Conservation (phyloP, 768 basidiomycete species). For the Rhizopogon sp. region DNA sequence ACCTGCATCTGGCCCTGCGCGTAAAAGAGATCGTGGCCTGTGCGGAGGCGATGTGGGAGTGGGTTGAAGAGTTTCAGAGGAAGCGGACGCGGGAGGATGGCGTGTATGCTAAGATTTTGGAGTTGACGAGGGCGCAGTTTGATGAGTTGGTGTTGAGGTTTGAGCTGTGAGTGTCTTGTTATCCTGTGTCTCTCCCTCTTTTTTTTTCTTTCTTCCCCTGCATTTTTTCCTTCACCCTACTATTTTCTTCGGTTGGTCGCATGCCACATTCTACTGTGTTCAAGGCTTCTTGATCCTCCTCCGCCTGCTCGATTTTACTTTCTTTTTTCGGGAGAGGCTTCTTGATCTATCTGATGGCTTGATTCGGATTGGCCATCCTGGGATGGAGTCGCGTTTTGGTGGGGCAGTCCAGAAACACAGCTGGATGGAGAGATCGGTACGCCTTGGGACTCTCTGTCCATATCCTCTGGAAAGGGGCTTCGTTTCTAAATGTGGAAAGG, state of each 20-base stretch:
- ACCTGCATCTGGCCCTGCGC: slow-evolving; percentile 58
- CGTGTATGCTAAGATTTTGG: slow-evolving; percentile 30
- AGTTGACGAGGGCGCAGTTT: slow-evolving; percentile 57
- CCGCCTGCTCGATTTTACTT: too few species aligned
- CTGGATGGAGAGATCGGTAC: neutral
- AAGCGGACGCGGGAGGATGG: slow-evolving; percentile 8
- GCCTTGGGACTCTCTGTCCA: neutral
- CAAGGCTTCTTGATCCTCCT: neutral
- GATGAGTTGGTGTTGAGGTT: slow-evolving; percentile 53
- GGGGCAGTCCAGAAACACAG: neutral
- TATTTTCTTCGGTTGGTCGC: neutral
- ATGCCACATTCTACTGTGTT: neutral
- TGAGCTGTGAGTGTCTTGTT: slow-evolving; percentile 45
- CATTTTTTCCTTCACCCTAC: neutral
- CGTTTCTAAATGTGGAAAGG: neutral
- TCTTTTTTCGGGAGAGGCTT: too few species aligned
- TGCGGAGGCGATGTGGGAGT: slow-evolving; percentile 79
- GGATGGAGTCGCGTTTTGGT: neutral
- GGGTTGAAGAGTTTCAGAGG: slow-evolving; percentile 50
- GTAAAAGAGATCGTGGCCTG: slow-evolving; percentile 65
- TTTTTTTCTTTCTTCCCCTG: neutral
- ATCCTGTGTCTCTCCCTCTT: neutral
- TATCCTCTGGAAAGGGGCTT: neutral
- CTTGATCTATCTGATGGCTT: too few species aligned
- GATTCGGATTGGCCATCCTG: neutral